Conservation (phyloP, 2,329 filamentous ascomycete species). For the Cladosporium sphaerospermum region DNA sequence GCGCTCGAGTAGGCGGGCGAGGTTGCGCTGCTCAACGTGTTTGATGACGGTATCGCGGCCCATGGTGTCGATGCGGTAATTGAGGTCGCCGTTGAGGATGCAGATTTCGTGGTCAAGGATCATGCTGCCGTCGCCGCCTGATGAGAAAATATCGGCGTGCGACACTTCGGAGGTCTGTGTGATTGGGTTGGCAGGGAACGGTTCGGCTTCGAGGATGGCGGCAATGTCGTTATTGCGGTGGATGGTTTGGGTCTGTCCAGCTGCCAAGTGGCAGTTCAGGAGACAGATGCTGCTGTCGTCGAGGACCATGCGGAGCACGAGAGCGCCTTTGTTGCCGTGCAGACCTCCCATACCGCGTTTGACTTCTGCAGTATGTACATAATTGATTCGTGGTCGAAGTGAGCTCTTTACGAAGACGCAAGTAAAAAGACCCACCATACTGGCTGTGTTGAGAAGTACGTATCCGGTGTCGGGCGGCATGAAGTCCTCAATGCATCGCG, state of each 20-base stretch:
- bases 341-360: slow-evolving; percentile 94
- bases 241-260: slow-evolving; percentile 83
- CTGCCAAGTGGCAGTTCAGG: slow-evolving; percentile 94
- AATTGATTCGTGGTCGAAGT: slow-evolving; percentile 67
- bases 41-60: slow-evolving; percentile 86
- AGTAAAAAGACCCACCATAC: slow-evolving; percentile 89
- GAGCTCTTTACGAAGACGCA: slow-evolving; percentile 88
- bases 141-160: slow-evolving; percentile 71
- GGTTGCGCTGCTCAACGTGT: slow-evolving; percentile 73
- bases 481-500: slow-evolving; percentile 73
- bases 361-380: slow-evolving; percentile 73
- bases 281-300: slow-evolving; percentile 95
- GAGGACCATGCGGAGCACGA: slow-evolving; percentile 83
- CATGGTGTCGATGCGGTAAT: slow-evolving; percentile 98
- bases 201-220: slow-evolving; percentile 72
- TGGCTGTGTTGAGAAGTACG: slow-evolving; percentile 78
- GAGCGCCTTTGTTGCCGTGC: slow-evolving; percentile 93
- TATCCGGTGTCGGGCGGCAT: slow-evolving; percentile 74
- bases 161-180: slow-evolving; percentile 64
- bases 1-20: slow-evolving; percentile 79
- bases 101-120: slow-evolving; percentile 97
- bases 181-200: slow-evolving; percentile 62
- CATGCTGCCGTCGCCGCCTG: slow-evolving; percentile 91
- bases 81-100: slow-evolving; percentile 89
- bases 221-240: slow-evolving; percentile 90